Evolutionary conservation across 1,284 basidiomycete genomes (phyloP), one percentile per base, ranked within the genome.

Genomic region (Cutaneotrichosporon cavernicola): DNA sequence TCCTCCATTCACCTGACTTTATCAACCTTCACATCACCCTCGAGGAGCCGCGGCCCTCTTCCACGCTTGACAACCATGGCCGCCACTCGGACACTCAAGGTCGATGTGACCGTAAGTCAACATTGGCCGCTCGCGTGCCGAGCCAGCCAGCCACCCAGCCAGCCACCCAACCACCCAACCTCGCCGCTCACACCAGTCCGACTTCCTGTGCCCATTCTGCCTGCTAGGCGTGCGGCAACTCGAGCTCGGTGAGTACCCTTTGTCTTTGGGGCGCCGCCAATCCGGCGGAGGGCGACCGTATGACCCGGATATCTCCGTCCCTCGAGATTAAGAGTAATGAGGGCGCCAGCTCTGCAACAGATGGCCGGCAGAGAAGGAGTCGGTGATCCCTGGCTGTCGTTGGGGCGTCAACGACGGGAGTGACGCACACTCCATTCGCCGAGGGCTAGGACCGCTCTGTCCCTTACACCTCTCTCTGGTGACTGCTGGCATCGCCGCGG

Each of bases 151-250:
- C 26, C 26, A 26, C 2, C 26, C 26, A 18, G n/a, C n/a, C 9
- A 53, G 18, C 40, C 14, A 26, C 2, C 26, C 26, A 18, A 46
- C n/a, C 9, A 53, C 8, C 40, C 14, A 18, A 46, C n/a, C 26
- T 34, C 4, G 31, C 18, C 46, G 40, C 61, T 66, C 40, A 60
- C 66, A 32, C 32, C 64, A 77, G 75, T 74, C 74, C 40, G 76
- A 77, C 64, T 63, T 71, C 36, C 68, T 72, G 60, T 77, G 78
- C 66, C 76, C 76, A 1, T 77, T 77, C 72, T 78, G 76, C 64
- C 68, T 74, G 13, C 68, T 79, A 11, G 77, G 76, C 46, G 70
- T 77, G 63, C 69, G 71, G 63, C 72, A 77, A 61, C 69, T 78
- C 52, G 64, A 69, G 50, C 58, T 65, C 61, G 73, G 70, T 72